A percentile compares a stretch with the other conserved stretches of the same genome.
Evolutionary conservation across 352 stramenopile genomes (phyloP).

Genomic region (Phytopythium sindhum): DNA sequence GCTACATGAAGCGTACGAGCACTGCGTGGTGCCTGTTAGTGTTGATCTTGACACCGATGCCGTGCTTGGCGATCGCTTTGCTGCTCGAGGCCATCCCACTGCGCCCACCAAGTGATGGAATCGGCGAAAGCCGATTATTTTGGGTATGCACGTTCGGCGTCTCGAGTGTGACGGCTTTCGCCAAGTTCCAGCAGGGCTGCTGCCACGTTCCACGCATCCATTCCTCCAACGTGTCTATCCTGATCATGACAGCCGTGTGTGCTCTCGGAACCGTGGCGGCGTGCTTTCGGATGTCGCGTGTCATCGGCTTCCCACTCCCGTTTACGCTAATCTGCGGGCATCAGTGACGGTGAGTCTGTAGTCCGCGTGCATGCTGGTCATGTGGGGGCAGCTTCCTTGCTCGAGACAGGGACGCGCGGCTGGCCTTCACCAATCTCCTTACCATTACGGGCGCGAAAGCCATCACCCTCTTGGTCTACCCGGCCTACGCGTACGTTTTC

Average conservation of each 20-base stretch:
- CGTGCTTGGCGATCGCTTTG: not conserved
- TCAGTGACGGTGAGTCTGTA: conserved; percentile 11
- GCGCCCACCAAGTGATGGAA: not conserved
- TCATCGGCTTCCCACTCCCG: conserved; percentile 39
- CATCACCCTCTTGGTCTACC: conserved; percentile 20
- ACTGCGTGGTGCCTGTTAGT: not conserved
- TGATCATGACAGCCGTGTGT: conserved; percentile 13
- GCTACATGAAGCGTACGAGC: not conserved
- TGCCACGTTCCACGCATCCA: conserved; percentile 11
- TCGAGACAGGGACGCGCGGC: conserved; percentile 8
- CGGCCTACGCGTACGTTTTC: conserved; percentile 19
- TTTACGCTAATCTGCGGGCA: conserved; percentile 24
- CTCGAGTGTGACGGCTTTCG: not conserved
- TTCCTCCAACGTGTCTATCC: conserved; percentile 14
- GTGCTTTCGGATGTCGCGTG: conserved; percentile 20
- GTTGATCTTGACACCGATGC: not conserved
- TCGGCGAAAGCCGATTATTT: conserved; percentile 13
- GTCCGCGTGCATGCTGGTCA: conserved; percentile 16
- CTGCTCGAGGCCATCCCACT: not conserved
- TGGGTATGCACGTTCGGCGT: conserved; percentile 29
- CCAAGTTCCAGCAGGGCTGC: not conserved
- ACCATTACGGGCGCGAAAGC: not conserved
- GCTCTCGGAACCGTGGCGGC: conserved; percentile 24
- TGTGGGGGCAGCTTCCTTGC: conserved; percentile 22
- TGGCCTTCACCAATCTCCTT: conserved; percentile 11